Conservation (phyloP, 2,329 filamentous ascomycete species). For the Neofusicoccum cordaticola region DNA sequence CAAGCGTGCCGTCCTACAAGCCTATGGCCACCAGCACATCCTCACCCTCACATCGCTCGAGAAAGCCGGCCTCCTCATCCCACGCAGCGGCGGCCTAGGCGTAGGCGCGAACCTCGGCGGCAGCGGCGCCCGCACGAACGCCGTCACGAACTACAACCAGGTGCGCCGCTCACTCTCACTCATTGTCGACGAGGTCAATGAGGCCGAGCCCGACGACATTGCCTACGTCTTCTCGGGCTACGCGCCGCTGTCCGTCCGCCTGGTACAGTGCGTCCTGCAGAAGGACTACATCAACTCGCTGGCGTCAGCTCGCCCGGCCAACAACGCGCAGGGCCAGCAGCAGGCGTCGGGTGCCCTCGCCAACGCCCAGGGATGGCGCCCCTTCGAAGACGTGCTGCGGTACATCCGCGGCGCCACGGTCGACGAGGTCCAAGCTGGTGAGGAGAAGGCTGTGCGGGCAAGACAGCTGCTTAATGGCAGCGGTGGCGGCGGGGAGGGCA, state of each 20-base stretch:
- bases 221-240: constrained; percentile 99
- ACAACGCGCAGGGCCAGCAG: constrained; percentile 41
- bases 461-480: constrained; percentile 76
- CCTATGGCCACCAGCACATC: constrained; percentile 92
- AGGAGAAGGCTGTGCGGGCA: constrained; percentile 88
- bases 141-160: constrained; percentile 69
- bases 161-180: constrained; percentile 82
- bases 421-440: constrained; percentile 86
- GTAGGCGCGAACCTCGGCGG: constrained; percentile 44
- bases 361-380: constrained; percentile 75
- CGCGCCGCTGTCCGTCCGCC: constrained; percentile 83
- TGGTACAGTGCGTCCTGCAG: constrained; percentile 90
- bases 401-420: constrained; percentile 86
- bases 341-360: constrained; percentile 48
- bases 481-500: constrained; percentile 55
- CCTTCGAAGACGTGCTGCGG: constrained; percentile 89
- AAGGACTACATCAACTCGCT: constrained; percentile 70
- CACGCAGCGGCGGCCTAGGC: constrained; percentile 40
- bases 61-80: constrained; percentile 80
- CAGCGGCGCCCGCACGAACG: constrained; percentile 40
- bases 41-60: constrained; percentile 85
- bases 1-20: constrained; percentile 81
- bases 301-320: constrained; percentile 60
- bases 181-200: constrained; percentile 94
- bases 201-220: constrained; percentile 89